Percentiles rank a stretch among this genome's conserved stretches.
These are phyloP conservation scores for Adiantum capillusveneris DNA, from an alignment of 75 land plant genomes.

Conservation along the genomic window DNA sequence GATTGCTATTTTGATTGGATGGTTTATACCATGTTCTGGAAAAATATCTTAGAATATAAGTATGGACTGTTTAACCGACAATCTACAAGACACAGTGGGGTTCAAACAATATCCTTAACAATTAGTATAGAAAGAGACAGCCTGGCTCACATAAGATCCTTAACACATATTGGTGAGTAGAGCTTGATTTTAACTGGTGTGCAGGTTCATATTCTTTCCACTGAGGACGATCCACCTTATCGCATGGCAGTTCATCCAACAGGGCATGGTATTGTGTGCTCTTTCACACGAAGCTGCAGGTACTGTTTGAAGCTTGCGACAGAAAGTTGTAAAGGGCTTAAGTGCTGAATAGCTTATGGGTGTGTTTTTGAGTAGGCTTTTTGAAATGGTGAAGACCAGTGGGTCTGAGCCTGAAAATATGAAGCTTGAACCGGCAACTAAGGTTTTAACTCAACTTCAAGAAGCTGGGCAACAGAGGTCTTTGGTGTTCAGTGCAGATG, in stretches of 20 bases:
- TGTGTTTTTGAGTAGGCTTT: conserved; percentile 25
- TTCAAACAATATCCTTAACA: no score
- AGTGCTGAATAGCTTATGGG: background rate
- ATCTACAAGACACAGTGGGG: no score
- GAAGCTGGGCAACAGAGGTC: conserved; percentile 71
- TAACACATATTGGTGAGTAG: no score
- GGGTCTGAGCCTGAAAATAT: conserved; percentile 5
- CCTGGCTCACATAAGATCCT: no score
- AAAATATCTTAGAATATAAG: no score
- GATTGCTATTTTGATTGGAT: no score
- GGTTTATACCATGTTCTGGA: no score
- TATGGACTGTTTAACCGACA: no score
- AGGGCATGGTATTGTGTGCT: conserved; percentile 65
- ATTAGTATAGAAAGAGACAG: no score
- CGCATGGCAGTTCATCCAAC: conserved; percentile 79
- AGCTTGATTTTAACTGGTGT: no score
- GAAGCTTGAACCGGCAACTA: conserved; percentile 36
- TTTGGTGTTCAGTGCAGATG: conserved; percentile 60
- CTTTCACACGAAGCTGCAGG: conserved; percentile 70
- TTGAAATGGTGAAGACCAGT: conserved; percentile 32
- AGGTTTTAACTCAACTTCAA: conserved; percentile 40
- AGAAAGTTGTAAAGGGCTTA: no score
- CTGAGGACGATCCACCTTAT: conserved; percentile 62
- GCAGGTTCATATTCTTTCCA: conserved; percentile 37
- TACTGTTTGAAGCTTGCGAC: conserved; percentile 10